Percentiles rank a stretch among this genome's conserved stretches.
Evolutionary conservation across 2,329 filamentous ascomycete species (phyloP).

Genomic region (Fusarium duplospermum): DNA sequence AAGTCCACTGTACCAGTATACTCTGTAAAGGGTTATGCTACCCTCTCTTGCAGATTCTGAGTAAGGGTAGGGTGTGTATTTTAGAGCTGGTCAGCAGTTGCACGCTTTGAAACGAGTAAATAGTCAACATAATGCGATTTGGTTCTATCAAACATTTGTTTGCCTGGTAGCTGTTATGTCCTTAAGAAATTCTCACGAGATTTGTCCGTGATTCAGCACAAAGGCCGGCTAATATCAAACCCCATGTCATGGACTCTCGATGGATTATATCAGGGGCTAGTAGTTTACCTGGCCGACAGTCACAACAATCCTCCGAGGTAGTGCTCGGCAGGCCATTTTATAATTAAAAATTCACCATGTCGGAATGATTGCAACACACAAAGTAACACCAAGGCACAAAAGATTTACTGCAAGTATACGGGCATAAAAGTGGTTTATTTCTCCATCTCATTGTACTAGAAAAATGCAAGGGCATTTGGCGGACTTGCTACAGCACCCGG

Average conservation of each 20-base stretch:
- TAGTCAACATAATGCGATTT: neutral
- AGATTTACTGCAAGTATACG: neutral
- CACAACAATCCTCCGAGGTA: too few species aligned
- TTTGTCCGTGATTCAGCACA: neutral
- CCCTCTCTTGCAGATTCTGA: neutral
- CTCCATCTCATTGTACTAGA: neutral
- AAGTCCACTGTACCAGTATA: slow-evolving; percentile 31
- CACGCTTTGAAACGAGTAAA: neutral
- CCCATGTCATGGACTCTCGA: neutral
- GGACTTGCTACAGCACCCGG: slow-evolving; percentile 31
- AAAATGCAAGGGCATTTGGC: slow-evolving; percentile 27
- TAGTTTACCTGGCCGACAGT: neutral
- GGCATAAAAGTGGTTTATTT: neutral
- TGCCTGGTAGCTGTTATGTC: neutral
- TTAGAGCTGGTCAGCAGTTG: neutral
- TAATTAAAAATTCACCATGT: too few species aligned
- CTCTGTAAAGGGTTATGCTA: slow-evolving; percentile 3
- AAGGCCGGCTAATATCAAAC: too few species aligned
- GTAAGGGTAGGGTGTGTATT: neutral
- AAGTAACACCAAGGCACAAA: neutral
- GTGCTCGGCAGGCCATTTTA: too few species aligned
- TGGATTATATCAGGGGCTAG: neutral
- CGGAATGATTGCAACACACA: neutral
- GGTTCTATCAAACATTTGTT: neutral
- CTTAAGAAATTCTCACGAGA: neutral